Base-by-base conservation (phyloP, 2,329 filamentous ascomycete genomes). In the Phaeosphaeria sp. region DNA sequence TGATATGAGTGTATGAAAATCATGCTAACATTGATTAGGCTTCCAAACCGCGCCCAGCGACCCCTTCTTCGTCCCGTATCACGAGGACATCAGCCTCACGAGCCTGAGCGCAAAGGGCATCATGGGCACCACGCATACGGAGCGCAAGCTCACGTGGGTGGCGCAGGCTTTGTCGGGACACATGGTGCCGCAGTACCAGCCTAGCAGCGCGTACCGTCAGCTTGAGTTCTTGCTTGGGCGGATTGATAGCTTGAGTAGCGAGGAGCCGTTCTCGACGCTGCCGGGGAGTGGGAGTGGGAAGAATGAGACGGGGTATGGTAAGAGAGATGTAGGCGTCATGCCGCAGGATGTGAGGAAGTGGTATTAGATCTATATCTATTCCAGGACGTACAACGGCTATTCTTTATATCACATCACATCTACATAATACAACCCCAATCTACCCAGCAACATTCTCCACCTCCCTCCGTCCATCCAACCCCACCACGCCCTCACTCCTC, bases 141-240 rank as follows among this genome's bases (percentile, higher is more conserved):
- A 96, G 80, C 83, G 92, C 43, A 90, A 91, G 0, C 78, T 96
- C 47, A 95, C 91, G 0, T 91, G 86, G 63, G 87, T 88, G 2
- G 84, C 84, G 30, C 82, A 92, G 53, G 81, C 85, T 40, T 71
- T 89, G 11, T 80, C 83, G 0, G 91, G 91, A 0, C 89, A 93
- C 77, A 89, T 88, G 83, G 77, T 85, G 6, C 84, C 84, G 0
- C 86, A 91, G 74, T 92, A 91, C 68, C 84, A 87, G 18, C 89
- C 91, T 0, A 84, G 82, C 15, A 88, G 87, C 0, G 84, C 88
- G 0, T 92, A 91, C 71, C 81, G 91, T 33, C 88, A 91, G 56
- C 73, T 95, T 20, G 91, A 95, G 80, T 89, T 90, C 67, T 74
- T 95, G 65, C 81, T 96, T 1, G 91, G 91, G 0, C 80, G 90